Base-by-base conservation (phyloP, 768 basidiomycete genomes). In the Boletus tomentosulus region DNA sequence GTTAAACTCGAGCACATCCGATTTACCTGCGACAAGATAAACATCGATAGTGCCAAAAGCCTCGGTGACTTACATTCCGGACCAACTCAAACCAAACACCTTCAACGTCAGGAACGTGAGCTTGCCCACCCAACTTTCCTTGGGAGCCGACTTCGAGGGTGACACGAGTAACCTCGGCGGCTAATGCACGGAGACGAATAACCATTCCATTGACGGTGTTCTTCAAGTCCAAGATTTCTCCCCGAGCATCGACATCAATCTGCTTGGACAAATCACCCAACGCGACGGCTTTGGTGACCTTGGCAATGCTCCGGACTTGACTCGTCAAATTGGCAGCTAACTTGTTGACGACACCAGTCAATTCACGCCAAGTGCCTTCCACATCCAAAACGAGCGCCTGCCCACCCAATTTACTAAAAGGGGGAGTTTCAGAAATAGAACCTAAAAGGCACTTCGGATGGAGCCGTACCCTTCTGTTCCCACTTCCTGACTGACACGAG, bases 31-130 rank as follows among this genome's bases (percentile, higher is more conserved):
- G 19, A 34, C 46, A 24, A 19, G 41, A 46, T 71, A 11, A 64
- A 16, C 47, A 56, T 52, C 22, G 13, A 30, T 16, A 16, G 38
- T 9, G 15, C 38, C 48, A 25, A 33, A 51, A 34, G 39, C 45
- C 33, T 35, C 38, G 7, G 3, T 4, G 41, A 56, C 81, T 57
- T 61, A 86, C 87, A 63, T 89, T 89, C 46, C 82, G 74, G 53
- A 89, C 89, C 70, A 90, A 74, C 66, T 92, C 86, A 57, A 84
- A 81, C 89, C 89, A 89, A n/a, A 89, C 86, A n/a, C 92, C 92
- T 66, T 93, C 87, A 24, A 93, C 91, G 58, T 92, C 89, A 25
- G 89, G 86, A 10, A 96, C 92, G 50, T 85, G 77, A 1, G 91
- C 92, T 69, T 93, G 89, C 43, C 91, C 91, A 55, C 92, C 92